A percentile compares a stretch with the other conserved stretches of the same genome.
phyloP scores from a whole-genome alignment of 2,329 filamentous ascomycete species.

The Cladosporium sp. region DNA sequence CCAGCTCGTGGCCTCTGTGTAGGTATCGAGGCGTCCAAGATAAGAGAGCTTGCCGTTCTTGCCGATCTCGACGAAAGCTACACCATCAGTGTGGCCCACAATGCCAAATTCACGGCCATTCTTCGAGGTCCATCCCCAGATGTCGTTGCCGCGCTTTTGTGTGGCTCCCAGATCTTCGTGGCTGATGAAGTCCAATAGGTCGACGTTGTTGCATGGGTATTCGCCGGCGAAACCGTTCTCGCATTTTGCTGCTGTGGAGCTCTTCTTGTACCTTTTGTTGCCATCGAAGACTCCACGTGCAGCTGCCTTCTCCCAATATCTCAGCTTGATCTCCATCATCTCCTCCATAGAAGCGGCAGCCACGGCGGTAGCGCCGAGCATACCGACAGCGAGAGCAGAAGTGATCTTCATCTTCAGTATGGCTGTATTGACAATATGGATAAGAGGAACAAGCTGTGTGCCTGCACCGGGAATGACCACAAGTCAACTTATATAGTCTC shows the following conservation, averaged over 20 bases:
- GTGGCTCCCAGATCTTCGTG: constrained; percentile 37
- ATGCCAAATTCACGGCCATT: constrained; percentile 48
- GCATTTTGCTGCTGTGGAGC: constrained; percentile 24
- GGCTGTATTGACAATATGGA: no score
- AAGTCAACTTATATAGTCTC: background rate
- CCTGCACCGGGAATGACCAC: no score
- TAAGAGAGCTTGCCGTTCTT: constrained; percentile 46
- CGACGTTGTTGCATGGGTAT: constrained; percentile 32
- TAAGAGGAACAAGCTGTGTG: background rate
- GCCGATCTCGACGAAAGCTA: constrained; percentile 48
- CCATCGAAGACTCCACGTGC: constrained; percentile 9
- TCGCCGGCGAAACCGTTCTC: constrained; percentile 35
- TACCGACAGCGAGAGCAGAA: constrained; percentile 7
- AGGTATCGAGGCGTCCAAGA: constrained; percentile 44
- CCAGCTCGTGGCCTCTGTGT: constrained; percentile 33
- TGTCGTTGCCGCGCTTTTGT: constrained; percentile 33
- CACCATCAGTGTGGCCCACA: constrained; percentile 47
- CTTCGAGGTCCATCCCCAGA: constrained; percentile 48
- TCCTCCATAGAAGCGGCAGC: constrained; percentile 9
- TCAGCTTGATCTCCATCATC: constrained; percentile 8
- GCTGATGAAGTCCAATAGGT: constrained; percentile 37
- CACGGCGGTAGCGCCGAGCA: constrained; percentile 10
- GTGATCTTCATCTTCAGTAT: constrained; percentile 5
- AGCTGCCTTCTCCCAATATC: constrained; percentile 5
- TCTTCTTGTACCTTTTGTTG: constrained; percentile 13